Evolutionary conservation across 768 basidiomycete genomes (phyloP).

Genomic region (Hygrocybe punicea): DNA sequence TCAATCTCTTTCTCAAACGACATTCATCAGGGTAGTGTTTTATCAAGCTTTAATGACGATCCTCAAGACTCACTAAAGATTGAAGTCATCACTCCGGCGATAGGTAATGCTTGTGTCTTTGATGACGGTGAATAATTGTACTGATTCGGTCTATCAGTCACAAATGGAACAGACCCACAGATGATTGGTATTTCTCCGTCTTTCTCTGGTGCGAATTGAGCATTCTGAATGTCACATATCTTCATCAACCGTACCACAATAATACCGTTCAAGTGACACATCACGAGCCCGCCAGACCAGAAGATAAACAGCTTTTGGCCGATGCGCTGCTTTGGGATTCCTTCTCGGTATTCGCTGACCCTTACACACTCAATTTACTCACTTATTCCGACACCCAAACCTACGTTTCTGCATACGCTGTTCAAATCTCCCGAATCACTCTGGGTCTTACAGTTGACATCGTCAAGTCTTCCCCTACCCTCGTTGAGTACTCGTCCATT

Average conservation of each 20-base stretch:
- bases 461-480: neutral
- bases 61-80: neutral
- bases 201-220: neutral
- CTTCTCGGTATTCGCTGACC: neutral
- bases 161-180: neutral
- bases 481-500: neutral
- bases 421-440: neutral
- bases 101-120: neutral
- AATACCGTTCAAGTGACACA: neutral
- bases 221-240: neutral
- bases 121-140: too few relatives aligned
- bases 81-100: neutral
- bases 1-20: neutral
- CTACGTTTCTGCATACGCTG: neutral
- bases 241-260: neutral
- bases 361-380: neutral
- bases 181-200: neutral
- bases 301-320: neutral
- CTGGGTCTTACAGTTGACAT: neutral
- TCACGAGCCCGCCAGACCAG: neutral
- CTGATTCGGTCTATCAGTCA: neutral
- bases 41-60: neutral
- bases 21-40: neutral
- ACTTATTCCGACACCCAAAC: neutral
- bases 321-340: neutral